A percentile compares a stretch with the other conserved stretches of the same genome.
These are phyloP conservation scores for Arthroderma uncinatum DNA, from an alignment of 2,329 filamentous ascomycete genomes.

Conservation along the genomic window DNA sequence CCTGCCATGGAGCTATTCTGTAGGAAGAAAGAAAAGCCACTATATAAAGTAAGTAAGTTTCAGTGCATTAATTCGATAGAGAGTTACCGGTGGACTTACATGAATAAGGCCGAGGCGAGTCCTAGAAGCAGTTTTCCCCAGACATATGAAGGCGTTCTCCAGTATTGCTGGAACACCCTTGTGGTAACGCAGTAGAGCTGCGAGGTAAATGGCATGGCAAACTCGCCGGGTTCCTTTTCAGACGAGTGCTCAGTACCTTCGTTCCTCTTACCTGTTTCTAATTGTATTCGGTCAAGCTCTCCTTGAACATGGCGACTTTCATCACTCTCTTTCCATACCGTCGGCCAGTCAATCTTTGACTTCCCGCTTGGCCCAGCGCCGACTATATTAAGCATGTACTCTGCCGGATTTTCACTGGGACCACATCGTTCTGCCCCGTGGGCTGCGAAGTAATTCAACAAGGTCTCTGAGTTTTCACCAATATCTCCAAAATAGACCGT, in stretches of 20 bases:
- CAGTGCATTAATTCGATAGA: conserved; percentile 14
- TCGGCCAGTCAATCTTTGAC: conserved; percentile 51
- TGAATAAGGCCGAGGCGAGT: conserved; percentile 53
- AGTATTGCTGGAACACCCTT: conserved; percentile 81
- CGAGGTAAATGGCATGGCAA: conserved; percentile 57
- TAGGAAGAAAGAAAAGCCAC: conserved; percentile 70
- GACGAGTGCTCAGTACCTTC: conserved; percentile 21
- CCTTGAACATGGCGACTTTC: conserved; percentile 45
- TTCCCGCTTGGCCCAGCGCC: conserved; percentile 55
- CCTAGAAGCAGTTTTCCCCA: conserved; percentile 66
- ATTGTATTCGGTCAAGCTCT: conserved; percentile 49
- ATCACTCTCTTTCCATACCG: conserved; percentile 48
- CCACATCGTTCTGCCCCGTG: conserved; percentile 50
- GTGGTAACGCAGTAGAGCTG: conserved; percentile 57
- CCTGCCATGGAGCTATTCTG: conserved; percentile 63
- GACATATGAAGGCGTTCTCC: conserved; percentile 75
- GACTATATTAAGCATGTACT: conserved; percentile 54
- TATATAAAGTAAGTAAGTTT: conserved; percentile 44
- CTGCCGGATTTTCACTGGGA: conserved; percentile 56
- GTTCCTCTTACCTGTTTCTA: conserved; percentile 30
- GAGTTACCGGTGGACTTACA: conserved; percentile 27
- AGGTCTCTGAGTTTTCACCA: conserved; percentile 44
- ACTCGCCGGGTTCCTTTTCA: conserved; percentile 48
- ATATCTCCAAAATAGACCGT: conserved; percentile 59
- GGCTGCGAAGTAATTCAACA: conserved; percentile 53